These are phyloP conservation scores for Monosporascus sp. DNA, from an alignment of 2,329 filamentous ascomycete species.

Conservation along the genomic window DNA sequence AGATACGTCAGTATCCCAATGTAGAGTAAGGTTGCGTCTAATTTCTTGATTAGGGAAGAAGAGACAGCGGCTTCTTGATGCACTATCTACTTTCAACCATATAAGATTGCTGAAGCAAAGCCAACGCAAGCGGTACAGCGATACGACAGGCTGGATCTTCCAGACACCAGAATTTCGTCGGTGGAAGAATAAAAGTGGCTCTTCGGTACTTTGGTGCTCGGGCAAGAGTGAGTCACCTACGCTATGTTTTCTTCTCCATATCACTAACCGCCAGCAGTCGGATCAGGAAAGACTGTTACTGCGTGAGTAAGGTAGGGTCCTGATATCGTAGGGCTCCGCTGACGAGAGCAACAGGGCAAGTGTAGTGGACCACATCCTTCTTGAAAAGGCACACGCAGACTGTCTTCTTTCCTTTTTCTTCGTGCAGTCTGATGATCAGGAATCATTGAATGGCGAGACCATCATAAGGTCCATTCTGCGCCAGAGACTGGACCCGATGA, in stretches of 20 bases:
- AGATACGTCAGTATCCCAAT: background rate
- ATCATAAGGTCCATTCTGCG: slow-evolving; percentile 17
- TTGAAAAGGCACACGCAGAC: background rate
- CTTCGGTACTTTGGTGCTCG: slow-evolving; percentile 21
- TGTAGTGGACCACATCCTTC: slow-evolving; percentile 13
- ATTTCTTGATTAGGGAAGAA: background rate
- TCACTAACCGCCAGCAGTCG: slow-evolving; percentile 11
- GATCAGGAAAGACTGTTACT: slow-evolving; percentile 23
- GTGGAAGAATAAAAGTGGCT: slow-evolving; percentile 16
- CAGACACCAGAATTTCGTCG: background rate
- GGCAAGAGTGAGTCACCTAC: slow-evolving; percentile 23
- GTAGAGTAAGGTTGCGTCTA: background rate
- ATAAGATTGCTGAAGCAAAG: slow-evolving; percentile 19
- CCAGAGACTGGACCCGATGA: slow-evolving; percentile 10
- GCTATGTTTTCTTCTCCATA: background rate
- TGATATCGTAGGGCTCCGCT: too few species aligned
- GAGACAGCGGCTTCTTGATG: slow-evolving; percentile 19
- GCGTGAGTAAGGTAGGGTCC: background rate
- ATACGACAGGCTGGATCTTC: slow-evolving; percentile 17
- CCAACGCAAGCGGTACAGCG: slow-evolving; percentile 18
- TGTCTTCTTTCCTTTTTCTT: slow-evolving; percentile 20
- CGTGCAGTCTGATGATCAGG: slow-evolving; percentile 12
- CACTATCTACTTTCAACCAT: slow-evolving; percentile 21
- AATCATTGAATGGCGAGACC: slow-evolving; percentile 12
- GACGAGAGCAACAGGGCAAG: slow-evolving; percentile 7